Percentiles rank a stretch among this genome's conserved stretches.
These are phyloP conservation scores for Sarcocystis neurona DNA, from an alignment of 169 alveolate genomes.

Conservation along the genomic window DNA sequence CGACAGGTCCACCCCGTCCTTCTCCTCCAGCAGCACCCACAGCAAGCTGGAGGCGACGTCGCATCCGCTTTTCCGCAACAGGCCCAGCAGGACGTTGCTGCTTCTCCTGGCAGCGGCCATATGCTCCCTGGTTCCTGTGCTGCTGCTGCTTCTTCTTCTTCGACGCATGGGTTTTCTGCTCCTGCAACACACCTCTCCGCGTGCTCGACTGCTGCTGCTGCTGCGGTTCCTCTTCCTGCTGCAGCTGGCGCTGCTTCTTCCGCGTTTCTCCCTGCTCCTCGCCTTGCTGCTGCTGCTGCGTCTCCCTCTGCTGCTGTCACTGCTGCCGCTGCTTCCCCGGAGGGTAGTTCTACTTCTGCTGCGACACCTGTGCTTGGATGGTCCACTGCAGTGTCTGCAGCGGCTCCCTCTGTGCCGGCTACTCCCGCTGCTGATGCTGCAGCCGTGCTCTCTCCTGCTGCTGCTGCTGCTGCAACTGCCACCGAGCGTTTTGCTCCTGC, in stretches of 20 bases:
- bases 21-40: neutral
- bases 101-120: neutral
- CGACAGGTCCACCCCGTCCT: neutral
- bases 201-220: slow-evolving; percentile 53
- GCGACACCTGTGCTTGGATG: too few species aligned
- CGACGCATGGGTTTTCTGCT: neutral
- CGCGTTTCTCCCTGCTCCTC: neutral
- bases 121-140: neutral
- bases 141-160: neutral
- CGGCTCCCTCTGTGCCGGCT: neutral
- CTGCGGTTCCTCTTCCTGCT: slow-evolving; percentile 3
- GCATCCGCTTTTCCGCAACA: too few species aligned
- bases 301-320: neutral
- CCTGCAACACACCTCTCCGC: neutral
- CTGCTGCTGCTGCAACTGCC: too few species aligned
- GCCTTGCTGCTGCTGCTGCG: slow-evolving; percentile 4
- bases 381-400: too few species aligned
- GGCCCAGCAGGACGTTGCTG: too few species aligned
- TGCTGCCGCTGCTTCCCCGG: neutral
- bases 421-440: slow-evolving; percentile 13
- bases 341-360: neutral
- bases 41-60: too few species aligned
- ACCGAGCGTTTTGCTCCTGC: too few species aligned
- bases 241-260: neutral
- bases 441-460: neutral